phyloP scores from a whole-genome alignment of 768 basidiomycete genomes.

The Suillus americanus region DNA sequence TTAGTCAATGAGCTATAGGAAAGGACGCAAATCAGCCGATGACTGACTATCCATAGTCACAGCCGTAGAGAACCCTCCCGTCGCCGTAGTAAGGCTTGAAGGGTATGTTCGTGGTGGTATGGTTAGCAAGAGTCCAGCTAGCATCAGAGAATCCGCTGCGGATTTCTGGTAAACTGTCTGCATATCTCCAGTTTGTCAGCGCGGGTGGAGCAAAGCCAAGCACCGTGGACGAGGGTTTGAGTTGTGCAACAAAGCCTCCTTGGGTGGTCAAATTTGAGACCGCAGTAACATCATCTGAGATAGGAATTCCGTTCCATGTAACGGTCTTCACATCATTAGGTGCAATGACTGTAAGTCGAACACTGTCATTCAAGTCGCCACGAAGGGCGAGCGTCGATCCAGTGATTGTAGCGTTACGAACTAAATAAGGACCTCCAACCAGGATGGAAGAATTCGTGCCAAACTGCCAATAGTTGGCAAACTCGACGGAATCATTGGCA shows the following conservation, averaged over 20 bases:
- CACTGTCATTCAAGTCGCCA: slow-evolving; percentile 68
- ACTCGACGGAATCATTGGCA: slow-evolving; percentile 34
- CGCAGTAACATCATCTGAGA: slow-evolving; percentile 38
- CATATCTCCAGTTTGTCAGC: slow-evolving; percentile 71
- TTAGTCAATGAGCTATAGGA: slow-evolving; percentile 2
- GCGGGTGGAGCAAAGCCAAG: slow-evolving; percentile 42
- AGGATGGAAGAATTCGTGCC: slow-evolving; percentile 72
- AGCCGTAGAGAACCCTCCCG: slow-evolving; percentile 78
- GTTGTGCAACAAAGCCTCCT: slow-evolving; percentile 50
- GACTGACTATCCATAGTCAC: slow-evolving; percentile 82
- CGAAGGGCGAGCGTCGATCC: slow-evolving; percentile 53
- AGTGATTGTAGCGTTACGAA: slow-evolving; percentile 52
- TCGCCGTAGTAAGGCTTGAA: slow-evolving; percentile 70
- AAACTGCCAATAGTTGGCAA: slow-evolving; percentile 67
- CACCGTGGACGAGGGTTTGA: slow-evolving; percentile 34
- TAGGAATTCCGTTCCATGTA: slow-evolving; percentile 68
- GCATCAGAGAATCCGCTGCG: slow-evolving; percentile 55
- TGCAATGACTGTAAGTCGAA: slow-evolving; percentile 61
- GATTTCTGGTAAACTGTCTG: slow-evolving; percentile 75
- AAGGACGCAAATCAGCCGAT: slow-evolving; percentile 6
- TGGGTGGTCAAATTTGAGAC: slow-evolving; percentile 26
- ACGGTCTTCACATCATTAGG: slow-evolving; percentile 51
- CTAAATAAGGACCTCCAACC: slow-evolving; percentile 64
- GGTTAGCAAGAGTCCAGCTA: slow-evolving; percentile 64
- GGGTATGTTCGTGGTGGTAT: slow-evolving; percentile 71